Conservation (phyloP, 2,329 filamentous ascomycete genomes). For the Ophiostoma angusticollis region DNA sequence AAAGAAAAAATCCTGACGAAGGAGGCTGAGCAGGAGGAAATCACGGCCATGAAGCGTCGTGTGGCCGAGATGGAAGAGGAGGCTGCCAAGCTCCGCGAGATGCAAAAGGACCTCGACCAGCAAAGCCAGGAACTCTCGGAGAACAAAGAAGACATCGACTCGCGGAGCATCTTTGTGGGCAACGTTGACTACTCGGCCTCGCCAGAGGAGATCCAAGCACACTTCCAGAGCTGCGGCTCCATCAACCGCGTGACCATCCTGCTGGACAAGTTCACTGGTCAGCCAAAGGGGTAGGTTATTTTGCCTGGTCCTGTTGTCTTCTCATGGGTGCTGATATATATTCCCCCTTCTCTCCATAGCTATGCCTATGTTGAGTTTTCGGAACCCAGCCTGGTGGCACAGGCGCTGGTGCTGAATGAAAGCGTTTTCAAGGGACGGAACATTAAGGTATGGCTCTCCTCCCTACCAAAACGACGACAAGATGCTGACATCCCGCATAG, state of each 20-base stretch:
- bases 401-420: slow-evolving; percentile 91
- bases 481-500: slow-evolving; percentile 7
- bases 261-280: slow-evolving; percentile 94
- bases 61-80: slow-evolving; percentile 88
- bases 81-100: slow-evolving; percentile 72
- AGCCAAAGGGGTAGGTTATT: slow-evolving; percentile 86
- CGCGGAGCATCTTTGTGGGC: slow-evolving; percentile 91
- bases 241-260: slow-evolving; percentile 98
- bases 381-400: slow-evolving; percentile 82
- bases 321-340: background rate
- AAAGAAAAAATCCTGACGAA: slow-evolving; percentile 12
- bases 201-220: slow-evolving; percentile 94
- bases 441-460: slow-evolving; percentile 47
- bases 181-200: slow-evolving; percentile 97
- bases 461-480: too few species aligned
- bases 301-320: background rate
- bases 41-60: slow-evolving; percentile 73
- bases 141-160: slow-evolving; percentile 91
- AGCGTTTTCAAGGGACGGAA: slow-evolving; percentile 90
- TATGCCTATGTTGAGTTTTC: slow-evolving; percentile 99
- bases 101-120: slow-evolving; percentile 77
- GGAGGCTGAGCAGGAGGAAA: slow-evolving; percentile 49
- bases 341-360: slow-evolving; percentile 45
- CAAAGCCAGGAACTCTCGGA: slow-evolving; percentile 73
- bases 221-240: slow-evolving; percentile 92